Evolutionary conservation across 1,284 basidiomycete species (phyloP).

Genomic region (Boletus semigastroideus): DNA sequence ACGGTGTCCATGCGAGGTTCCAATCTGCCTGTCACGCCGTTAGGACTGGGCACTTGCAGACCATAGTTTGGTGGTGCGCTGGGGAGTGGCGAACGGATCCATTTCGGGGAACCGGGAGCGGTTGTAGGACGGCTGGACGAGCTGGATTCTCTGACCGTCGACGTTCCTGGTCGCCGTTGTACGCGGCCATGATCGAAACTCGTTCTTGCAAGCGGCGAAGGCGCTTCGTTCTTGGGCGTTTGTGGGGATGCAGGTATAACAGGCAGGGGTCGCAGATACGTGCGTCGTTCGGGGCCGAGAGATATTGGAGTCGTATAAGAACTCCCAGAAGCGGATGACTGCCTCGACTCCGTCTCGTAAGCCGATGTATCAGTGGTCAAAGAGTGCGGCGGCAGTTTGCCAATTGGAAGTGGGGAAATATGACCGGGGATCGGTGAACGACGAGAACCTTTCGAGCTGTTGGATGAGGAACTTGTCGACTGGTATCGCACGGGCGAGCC

Average conservation of each 20-base stretch:
- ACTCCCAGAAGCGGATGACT: constrained; percentile 29
- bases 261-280: constrained; percentile 21
- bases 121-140: constrained; percentile 27
- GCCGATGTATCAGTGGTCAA: constrained; percentile 1
- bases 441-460: constrained; percentile 28
- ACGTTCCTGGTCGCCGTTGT: constrained; percentile 8
- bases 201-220: constrained; percentile 10
- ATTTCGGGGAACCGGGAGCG: constrained; percentile 13
- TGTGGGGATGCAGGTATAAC: constrained; percentile 32
- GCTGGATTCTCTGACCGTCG: constrained; percentile 11
- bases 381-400: constrained; percentile 13
- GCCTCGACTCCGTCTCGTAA: constrained; percentile 23
- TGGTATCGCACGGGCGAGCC: constrained; percentile 28
- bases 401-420: constrained; percentile 11
- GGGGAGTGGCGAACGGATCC: not conserved
- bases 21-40: not conserved
- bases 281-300: constrained; percentile 13
- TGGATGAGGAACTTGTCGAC: constrained; percentile 21
- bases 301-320: constrained; percentile 18
- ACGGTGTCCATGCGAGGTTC: not conserved
- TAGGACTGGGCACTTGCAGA: constrained; percentile 1
- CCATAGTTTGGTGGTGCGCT: not conserved
- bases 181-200: constrained; percentile 14
- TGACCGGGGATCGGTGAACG: constrained; percentile 15
- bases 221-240: constrained; percentile 10